Base-by-base conservation (phyloP, 805 yeast genomes). In the Brettanomyces bruxellensis region DNA sequence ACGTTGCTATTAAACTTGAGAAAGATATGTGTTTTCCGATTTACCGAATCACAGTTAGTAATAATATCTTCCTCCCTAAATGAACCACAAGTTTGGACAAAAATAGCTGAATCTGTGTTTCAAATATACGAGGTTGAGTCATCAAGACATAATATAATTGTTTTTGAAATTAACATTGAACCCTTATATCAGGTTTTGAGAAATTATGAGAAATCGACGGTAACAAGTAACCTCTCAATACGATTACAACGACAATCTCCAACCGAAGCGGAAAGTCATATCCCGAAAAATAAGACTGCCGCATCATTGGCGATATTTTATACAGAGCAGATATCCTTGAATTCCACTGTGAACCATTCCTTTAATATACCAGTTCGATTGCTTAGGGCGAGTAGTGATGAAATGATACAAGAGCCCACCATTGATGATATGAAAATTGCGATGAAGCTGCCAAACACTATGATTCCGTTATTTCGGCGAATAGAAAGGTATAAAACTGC, bases 61-160 rank as follows among this genome's bases (percentile, higher is more conserved):
- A 69, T 81, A 12, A 73, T 81, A 4, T 77, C 81, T 52, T 69
- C 74, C 1, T 68, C 75, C 7, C 52, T 71, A 25, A 67, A 71
- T 40, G 83, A 80, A 48, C 86, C 88, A 2, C 86, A 81, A 50
- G 76, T 79, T 2, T 83, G 88, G 87, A 73, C 83, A 52, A 76
- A 75, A 49, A 55, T 83, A 12, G 66, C 71, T 14, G 68, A 56
- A 3, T 62, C 69, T 12, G 57, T 79, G 36, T 75, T 81, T 66
- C 69, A 68, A 51, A 62, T 68, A 38, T 69, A 75, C 38, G 79
- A 76, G 49, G 69, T 79, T 34, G 72, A 68, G 44, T 75, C 83
- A 40, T 53, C 71, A 1, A 64, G 80, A 25, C 76, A 78, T 34
- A 73, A 81, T 54, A 67, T 71, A 18, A 74, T 84, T 22, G 70